These are phyloP conservation scores for Meripilus lineatus DNA, from an alignment of 1,284 basidiomycete species.

Conservation along the genomic window DNA sequence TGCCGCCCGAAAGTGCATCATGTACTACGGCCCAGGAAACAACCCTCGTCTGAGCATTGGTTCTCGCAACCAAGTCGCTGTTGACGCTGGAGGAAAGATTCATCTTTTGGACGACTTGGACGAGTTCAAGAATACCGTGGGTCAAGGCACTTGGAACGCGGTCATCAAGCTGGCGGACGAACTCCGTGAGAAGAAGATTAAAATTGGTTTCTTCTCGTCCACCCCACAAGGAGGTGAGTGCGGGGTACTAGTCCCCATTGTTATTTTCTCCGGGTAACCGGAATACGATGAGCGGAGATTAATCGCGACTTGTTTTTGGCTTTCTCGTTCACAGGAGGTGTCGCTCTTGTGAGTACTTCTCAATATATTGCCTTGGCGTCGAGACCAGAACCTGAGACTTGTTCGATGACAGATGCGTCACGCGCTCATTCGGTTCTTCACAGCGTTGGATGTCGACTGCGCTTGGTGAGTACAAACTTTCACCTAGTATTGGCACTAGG, in stretches of 20 bases:
- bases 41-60: slow-evolving; percentile 77
- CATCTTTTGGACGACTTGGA: slow-evolving; percentile 75
- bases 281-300: slow-evolving; percentile 17
- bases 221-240: slow-evolving; percentile 80
- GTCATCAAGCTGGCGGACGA: slow-evolving; percentile 77
- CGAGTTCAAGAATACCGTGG: slow-evolving; percentile 63
- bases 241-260: slow-evolving; percentile 11
- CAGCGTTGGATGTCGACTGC: slow-evolving; percentile 71
- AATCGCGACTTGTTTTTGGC: slow-evolving; percentile 22
- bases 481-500: neutral
- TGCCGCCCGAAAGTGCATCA: slow-evolving; percentile 74
- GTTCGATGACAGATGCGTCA: slow-evolving; percentile 71
- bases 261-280: slow-evolving; percentile 5
- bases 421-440: slow-evolving; percentile 79
- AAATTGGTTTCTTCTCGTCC: slow-evolving; percentile 86
- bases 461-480: slow-evolving; percentile 54
- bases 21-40: slow-evolving; percentile 77
- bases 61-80: slow-evolving; percentile 74
- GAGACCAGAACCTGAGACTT: slow-evolving; percentile 11
- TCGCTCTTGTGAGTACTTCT: slow-evolving; percentile 63
- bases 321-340: slow-evolving; percentile 62
- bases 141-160: slow-evolving; percentile 69
- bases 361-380: neutral
- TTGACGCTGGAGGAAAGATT: slow-evolving; percentile 75
- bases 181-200: slow-evolving; percentile 75